Evolutionary conservation across 176 grass and related monocot genomes (phyloP).

Genomic region (Phoenix roebelenii): DNA sequence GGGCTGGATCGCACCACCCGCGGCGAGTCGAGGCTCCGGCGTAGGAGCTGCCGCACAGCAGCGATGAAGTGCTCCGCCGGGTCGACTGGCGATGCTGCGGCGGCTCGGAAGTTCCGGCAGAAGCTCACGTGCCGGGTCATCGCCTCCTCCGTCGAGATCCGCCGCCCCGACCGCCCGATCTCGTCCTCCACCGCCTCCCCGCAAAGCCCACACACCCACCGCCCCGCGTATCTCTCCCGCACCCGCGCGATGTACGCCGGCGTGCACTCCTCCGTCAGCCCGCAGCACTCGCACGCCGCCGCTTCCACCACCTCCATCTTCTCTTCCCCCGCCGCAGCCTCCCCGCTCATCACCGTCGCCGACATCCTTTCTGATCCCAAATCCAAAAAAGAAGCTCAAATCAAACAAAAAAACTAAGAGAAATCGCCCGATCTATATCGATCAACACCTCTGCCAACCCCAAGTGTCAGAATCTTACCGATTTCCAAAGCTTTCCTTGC

Average conservation of each 20-base stretch:
- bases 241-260: conserved; percentile 48
- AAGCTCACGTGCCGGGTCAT: conserved; percentile 56
- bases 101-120: conserved; percentile 28
- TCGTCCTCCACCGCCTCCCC: conserved; percentile 73
- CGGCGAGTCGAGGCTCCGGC: conserved; percentile 41
- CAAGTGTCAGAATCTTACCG: no score
- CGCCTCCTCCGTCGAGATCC: conserved; percentile 63
- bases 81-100: conserved; percentile 30
- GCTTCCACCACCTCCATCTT: conserved; percentile 24
- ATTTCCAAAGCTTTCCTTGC: no score
- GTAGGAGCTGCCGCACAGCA: conserved; percentile 50
- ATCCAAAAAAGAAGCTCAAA: no score
- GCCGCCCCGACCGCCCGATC: conserved; percentile 31
- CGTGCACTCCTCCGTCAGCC: conserved; percentile 84
- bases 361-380: conserved; percentile 14
- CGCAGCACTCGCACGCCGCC: conserved; percentile 76
- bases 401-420: no score
- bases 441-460: no score
- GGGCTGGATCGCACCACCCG: conserved; percentile 39
- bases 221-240: conserved; percentile 43
- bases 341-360: conserved; percentile 13
- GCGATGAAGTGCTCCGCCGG: conserved; percentile 44
- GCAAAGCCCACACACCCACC: conserved; percentile 80
- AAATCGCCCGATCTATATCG: no score
- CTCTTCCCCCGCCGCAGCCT: conserved; percentile 1